Evolutionary conservation across 306 rosid genomes (phyloP).

Genomic region (Vachellia pachyceras): DNA sequence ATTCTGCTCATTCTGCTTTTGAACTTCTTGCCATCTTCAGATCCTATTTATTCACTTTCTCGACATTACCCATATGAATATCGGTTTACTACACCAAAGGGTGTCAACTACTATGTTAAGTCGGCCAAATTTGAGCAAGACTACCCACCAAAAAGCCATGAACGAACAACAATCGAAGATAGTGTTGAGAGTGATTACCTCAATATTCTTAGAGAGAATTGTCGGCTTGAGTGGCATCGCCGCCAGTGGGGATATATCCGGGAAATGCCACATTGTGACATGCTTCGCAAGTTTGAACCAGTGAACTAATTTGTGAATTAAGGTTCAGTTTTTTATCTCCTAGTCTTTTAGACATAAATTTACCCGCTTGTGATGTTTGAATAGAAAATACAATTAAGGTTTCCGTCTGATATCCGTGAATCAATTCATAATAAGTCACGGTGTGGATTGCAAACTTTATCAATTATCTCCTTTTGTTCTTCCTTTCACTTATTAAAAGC

Average conservation of each 20-base stretch:
- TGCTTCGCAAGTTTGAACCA: conserved; percentile 62
- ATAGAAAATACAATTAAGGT: conserved; percentile 32
- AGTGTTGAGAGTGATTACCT: conserved; percentile 79
- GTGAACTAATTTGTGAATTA: conserved; percentile 48
- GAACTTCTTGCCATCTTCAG: conserved; percentile 81
- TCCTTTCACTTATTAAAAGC: conserved; percentile 11
- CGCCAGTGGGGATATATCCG: conserved; percentile 89
- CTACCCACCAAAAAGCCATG: conserved; percentile 52
- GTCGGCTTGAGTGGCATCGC: conserved; percentile 82
- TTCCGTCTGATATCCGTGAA: conserved; percentile 41
- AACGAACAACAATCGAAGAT: conserved; percentile 57
- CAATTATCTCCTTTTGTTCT: conserved; percentile 14
- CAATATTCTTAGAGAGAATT: conserved; percentile 73
- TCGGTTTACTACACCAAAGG: conserved; percentile 63
- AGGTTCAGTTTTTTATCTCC: conserved; percentile 49
- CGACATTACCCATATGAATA: conserved; percentile 74
- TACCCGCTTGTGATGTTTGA: conserved; percentile 16
- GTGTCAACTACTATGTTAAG: conserved; percentile 86
- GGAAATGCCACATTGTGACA: conserved; percentile 93
- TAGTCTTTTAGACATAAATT: conserved; percentile 36
- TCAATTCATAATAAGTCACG: conserved; percentile 48
- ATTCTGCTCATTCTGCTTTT: conserved; percentile 69
- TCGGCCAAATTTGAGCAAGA: conserved; percentile 72
- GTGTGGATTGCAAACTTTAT: conserved; percentile 33
- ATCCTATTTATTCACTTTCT: conserved; percentile 66